phyloP scores from a whole-genome alignment of 2,329 filamentous ascomycete genomes.

The Microdochium trichocladiopsis region DNA sequence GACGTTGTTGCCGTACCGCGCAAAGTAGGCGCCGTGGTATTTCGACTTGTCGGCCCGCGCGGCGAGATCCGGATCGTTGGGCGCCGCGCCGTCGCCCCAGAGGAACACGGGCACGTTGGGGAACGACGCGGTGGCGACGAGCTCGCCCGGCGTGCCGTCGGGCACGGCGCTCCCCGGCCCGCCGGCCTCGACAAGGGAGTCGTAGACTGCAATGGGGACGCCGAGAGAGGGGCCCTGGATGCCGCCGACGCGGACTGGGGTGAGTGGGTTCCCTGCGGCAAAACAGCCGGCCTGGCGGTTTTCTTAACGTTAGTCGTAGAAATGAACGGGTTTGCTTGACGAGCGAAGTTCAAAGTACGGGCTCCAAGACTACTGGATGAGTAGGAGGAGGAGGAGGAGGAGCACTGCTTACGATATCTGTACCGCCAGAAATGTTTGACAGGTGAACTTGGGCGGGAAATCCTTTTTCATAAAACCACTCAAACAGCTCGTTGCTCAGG shows the following conservation, averaged over 20 bases:
- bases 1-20: constrained; percentile 50
- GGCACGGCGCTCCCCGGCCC: constrained; percentile 34
- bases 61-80: background rate
- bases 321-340: background rate
- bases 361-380: background rate
- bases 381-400: background rate
- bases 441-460: constrained; percentile 64
- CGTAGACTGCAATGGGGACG: constrained; percentile 50
- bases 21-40: constrained; percentile 56
- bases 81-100: constrained; percentile 40
- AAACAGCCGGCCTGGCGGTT: constrained; percentile 48
- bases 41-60: constrained; percentile 32
- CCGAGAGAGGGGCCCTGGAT: constrained; percentile 43
- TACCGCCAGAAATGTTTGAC: constrained; percentile 69
- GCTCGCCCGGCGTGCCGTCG: constrained; percentile 62
- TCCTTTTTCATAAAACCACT: constrained; percentile 68
- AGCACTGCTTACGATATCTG: constrained; percentile 55
- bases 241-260: constrained; percentile 55
- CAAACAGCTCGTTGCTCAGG: constrained; percentile 66
- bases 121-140: constrained; percentile 64
- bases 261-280: constrained; percentile 58
- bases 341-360: too few relatives aligned
- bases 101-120: constrained; percentile 68
- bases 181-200: constrained; percentile 47
- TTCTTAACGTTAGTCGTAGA: constrained; percentile 1